Conservation (phyloP, 768 basidiomycete species). For the Serendipita indica region DNA sequence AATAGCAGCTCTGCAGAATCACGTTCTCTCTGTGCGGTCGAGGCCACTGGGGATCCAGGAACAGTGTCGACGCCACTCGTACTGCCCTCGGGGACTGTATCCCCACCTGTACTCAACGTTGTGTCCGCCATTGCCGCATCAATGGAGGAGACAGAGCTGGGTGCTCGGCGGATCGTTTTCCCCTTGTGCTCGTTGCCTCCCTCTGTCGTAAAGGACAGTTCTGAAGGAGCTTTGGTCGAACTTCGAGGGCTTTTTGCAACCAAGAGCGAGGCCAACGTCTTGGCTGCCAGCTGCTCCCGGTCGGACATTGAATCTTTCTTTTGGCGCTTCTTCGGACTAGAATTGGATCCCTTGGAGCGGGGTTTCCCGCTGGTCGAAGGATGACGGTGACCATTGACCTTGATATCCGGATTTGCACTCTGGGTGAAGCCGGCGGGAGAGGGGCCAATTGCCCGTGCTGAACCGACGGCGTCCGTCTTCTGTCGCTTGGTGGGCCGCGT, state of each 20-base stretch:
- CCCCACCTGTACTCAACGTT: neutral
- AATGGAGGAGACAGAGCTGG: constrained; percentile 4
- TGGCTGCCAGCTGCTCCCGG: constrained; percentile 1
- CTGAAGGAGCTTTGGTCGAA: neutral
- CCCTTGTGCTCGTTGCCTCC: neutral
- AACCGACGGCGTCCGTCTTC: neutral
- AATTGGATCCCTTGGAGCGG: neutral
- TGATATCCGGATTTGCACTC: neutral
- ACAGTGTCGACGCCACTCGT: constrained; percentile 2
- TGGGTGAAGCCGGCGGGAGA: neutral
- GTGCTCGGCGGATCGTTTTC: neutral
- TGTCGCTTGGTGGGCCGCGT: constrained; percentile 12
- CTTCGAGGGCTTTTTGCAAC: neutral
- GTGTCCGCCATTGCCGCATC: constrained; percentile 7
- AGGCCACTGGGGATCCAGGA: neutral
- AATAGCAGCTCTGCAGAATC: constrained; percentile 82
- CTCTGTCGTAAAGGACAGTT: neutral
- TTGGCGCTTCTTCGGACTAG: neutral
- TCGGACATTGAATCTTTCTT: neutral
- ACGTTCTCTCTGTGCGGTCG: constrained; percentile 6
- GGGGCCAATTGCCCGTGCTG: neutral
- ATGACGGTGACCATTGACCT: neutral
- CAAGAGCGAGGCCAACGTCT: neutral
- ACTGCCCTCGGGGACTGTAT: neutral
- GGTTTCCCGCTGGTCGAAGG: neutral